Evolutionary conservation across 176 grass and related monocot genomes (phyloP).

Genomic region (Hordeum marinum): DNA sequence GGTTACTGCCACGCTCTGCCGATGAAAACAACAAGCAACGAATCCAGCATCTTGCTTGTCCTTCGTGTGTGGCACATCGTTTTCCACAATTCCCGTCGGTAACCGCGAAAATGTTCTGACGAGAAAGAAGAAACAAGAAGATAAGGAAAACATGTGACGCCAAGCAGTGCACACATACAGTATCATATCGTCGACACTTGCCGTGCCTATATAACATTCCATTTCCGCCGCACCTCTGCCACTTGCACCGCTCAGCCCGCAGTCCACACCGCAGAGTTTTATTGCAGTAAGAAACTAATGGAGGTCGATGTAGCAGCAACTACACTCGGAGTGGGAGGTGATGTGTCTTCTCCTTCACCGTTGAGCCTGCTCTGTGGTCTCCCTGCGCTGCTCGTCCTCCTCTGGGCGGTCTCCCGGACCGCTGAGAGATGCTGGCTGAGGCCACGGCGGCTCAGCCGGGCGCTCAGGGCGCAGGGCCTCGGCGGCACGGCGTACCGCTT

Average conservation of each 20-base stretch:
- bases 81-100: neutral
- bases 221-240: neutral
- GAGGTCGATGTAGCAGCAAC: neutral
- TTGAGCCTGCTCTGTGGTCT: slow-evolving; percentile 15
- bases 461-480: slow-evolving; percentile 59
- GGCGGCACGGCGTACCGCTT: slow-evolving; percentile 44
- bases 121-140: neutral
- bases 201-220: neutral
- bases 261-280: neutral
- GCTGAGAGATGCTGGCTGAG: slow-evolving; percentile 35
- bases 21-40: neutral
- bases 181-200: neutral
- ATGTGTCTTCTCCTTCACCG: neutral
- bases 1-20: neutral
- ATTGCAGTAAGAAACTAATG: neutral
- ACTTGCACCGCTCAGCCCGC: neutral
- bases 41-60: neutral
- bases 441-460: slow-evolving; percentile 39
- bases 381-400: slow-evolving; percentile 11
- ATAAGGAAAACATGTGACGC: slow-evolving; percentile 2
- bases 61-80: neutral
- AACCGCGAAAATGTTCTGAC: neutral
- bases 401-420: neutral
- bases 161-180: neutral
- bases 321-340: neutral